phyloP scores from a whole-genome alignment of 495 filamentous ascomycete genomes.

The Penicillium arizonense region DNA sequence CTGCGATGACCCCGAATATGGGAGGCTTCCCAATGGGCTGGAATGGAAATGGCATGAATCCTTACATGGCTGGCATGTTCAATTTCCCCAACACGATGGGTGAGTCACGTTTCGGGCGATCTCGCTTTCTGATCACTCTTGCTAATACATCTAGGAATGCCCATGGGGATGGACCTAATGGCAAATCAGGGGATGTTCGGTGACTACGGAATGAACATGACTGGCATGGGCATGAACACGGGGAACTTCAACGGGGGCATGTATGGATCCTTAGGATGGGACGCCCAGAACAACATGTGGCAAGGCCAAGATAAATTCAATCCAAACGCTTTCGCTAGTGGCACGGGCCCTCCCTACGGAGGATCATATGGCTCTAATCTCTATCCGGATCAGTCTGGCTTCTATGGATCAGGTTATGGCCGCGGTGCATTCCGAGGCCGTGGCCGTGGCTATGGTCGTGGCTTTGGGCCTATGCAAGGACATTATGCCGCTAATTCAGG shows the following conservation, averaged over 20 bases:
- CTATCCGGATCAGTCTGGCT: slow-evolving; percentile 63
- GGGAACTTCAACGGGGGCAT: slow-evolving; percentile 70
- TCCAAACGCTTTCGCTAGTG: slow-evolving; percentile 72
- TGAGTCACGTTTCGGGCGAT: slow-evolving; percentile 44
- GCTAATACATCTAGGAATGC: slow-evolving; percentile 56
- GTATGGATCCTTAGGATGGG: slow-evolving; percentile 59
- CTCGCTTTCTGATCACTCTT: background rate
- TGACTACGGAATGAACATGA: slow-evolving; percentile 88
- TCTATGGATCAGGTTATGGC: slow-evolving; percentile 52
- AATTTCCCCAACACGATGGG: slow-evolving; percentile 74
- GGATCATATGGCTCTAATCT: slow-evolving; percentile 75
- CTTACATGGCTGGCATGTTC: slow-evolving; percentile 72
- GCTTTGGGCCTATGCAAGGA: slow-evolving; percentile 39
- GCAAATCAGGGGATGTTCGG: slow-evolving; percentile 84
- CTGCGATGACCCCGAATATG: slow-evolving; percentile 25
- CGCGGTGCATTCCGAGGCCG: slow-evolving; percentile 65
- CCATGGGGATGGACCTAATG: slow-evolving; percentile 88
- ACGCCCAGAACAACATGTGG: slow-evolving; percentile 66
- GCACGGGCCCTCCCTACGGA: slow-evolving; percentile 82
- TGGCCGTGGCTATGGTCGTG: slow-evolving; percentile 56
- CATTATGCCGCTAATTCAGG: slow-evolving; percentile 38
- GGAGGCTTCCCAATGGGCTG: slow-evolving; percentile 61
- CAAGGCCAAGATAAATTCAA: slow-evolving; percentile 69
- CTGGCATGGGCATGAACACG: slow-evolving; percentile 88
- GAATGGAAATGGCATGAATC: slow-evolving; percentile 61